These are phyloP conservation scores for Chytriomyces confervae DNA, from an alignment of 192 early-diverging fungal genomes.

Conservation along the genomic window DNA sequence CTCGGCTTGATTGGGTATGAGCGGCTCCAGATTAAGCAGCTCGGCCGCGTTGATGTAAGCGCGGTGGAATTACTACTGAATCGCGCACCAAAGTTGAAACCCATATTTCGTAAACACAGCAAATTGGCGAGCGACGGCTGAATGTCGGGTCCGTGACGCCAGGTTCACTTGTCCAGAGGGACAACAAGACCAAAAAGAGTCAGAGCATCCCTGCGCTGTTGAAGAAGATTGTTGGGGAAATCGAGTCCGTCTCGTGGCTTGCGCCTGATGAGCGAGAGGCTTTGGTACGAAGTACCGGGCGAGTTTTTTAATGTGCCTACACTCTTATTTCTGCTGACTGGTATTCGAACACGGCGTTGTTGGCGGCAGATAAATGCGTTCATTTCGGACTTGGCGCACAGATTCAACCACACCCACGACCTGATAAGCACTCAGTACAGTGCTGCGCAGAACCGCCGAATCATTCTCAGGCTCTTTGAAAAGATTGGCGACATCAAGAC, in stretches of 20 bases:
- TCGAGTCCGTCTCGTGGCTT: slow-evolving; percentile 46
- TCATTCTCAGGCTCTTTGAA: slow-evolving; percentile 48
- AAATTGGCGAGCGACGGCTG: slow-evolving; percentile 17
- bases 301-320: not conserved
- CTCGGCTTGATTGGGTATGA: slow-evolving; percentile 45
- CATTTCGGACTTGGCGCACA: slow-evolving; percentile 50
- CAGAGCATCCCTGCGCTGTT: slow-evolving; percentile 34
- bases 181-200: not conserved
- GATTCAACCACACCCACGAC: slow-evolving; percentile 48
- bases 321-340: not conserved
- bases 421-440: slow-evolving; percentile 31
- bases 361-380: slow-evolving; percentile 48
- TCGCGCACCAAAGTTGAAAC: not conserved
- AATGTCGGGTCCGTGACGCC: slow-evolving; percentile 8
- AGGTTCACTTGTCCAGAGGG: slow-evolving; percentile 18
- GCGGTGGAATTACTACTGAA: not conserved
- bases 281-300: slow-evolving; percentile 22
- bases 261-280: slow-evolving; percentile 37
- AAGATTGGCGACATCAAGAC: slow-evolving; percentile 41
- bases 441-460: slow-evolving; percentile 39
- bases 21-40: slow-evolving; percentile 40
- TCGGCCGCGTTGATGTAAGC: slow-evolving; percentile 45
- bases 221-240: slow-evolving; percentile 44
- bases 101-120: not conserved
- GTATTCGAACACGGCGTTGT: not conserved